These are phyloP conservation scores for Cordyceps cicadae DNA, from an alignment of 2,329 filamentous ascomycete species.

Conservation along the genomic window DNA sequence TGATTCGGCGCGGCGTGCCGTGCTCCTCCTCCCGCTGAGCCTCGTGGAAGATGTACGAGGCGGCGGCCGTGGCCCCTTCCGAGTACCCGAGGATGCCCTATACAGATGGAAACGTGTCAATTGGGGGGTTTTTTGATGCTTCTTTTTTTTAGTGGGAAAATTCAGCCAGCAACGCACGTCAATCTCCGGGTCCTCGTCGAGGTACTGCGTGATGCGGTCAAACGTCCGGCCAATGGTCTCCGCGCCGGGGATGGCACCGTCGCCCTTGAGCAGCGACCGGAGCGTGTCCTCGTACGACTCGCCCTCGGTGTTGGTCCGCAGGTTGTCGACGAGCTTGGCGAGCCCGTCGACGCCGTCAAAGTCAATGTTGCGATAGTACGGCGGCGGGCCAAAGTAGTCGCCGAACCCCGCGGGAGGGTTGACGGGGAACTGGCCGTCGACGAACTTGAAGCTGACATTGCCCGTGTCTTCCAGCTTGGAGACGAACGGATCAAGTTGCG, in stretches of 20 bases:
- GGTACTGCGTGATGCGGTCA: constrained; percentile 29
- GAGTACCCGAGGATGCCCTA: constrained; percentile 51
- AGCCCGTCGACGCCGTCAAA: constrained; percentile 33
- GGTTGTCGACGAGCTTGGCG: constrained; percentile 40
- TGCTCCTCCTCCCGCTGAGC: constrained; percentile 26
- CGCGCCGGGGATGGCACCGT: constrained; percentile 15
- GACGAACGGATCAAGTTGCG: constrained; percentile 36
- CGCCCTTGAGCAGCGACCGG: constrained; percentile 35
- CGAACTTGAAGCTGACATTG: constrained; percentile 36
- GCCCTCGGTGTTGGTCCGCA: constrained; percentile 46
- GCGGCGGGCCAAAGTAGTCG: constrained; percentile 47
- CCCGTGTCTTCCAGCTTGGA: constrained; percentile 14
- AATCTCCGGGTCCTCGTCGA: constrained; percentile 33
- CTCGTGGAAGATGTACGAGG: constrained; percentile 44
- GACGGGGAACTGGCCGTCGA: constrained; percentile 41
- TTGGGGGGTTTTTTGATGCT: too few species aligned
- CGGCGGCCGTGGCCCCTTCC: constrained; percentile 49
- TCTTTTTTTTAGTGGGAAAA: too few species aligned
- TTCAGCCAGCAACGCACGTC: background rate
- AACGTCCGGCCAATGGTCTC: constrained; percentile 15
- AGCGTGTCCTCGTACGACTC: constrained; percentile 48
- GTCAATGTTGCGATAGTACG: constrained; percentile 48
- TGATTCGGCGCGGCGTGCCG: constrained; percentile 27
- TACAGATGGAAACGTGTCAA: too few species aligned
- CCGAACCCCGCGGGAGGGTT: constrained; percentile 46